Percentiles rank a stretch among this genome's conserved stretches.
phyloP scores from a whole-genome alignment of 2,329 filamentous ascomycete genomes.

The Trichoderma pleuroti region DNA sequence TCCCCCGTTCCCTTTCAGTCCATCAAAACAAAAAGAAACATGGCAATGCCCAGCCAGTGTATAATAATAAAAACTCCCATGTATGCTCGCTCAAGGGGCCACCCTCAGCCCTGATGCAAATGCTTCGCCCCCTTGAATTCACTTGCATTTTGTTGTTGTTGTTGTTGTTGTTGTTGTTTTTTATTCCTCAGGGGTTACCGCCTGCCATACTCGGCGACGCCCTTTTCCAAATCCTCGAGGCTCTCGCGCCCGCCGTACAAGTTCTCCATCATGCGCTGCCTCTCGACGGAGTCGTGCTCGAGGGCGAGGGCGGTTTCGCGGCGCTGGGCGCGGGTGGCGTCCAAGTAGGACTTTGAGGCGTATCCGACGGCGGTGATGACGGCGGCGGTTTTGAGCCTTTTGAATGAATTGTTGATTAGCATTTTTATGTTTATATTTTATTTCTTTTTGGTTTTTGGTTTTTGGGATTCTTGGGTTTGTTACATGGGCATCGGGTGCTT shows the following conservation, averaged over 20 bases:
- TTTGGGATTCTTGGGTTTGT: too few species aligned
- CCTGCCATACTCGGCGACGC: conserved; percentile 45
- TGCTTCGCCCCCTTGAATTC: too few species aligned
- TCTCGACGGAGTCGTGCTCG: conserved; percentile 36
- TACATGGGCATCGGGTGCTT: neutral
- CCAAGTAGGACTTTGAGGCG: conserved; percentile 34
- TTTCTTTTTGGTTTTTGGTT: neutral
- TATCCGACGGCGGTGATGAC: conserved; percentile 34
- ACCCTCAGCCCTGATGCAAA: neutral
- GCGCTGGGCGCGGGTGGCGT: conserved; percentile 29
- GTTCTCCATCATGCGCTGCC: conserved; percentile 42
- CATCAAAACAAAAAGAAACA: neutral
- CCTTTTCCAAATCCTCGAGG: conserved; percentile 46
- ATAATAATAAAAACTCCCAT: neutral
- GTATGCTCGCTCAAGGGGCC: conserved; percentile 7
- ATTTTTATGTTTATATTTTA: neutral
- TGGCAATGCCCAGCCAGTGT: neutral
- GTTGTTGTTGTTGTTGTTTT: too few species aligned
- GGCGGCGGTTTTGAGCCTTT: conserved; percentile 33
- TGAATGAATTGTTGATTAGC: neutral
- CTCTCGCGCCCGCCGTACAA: conserved; percentile 50
- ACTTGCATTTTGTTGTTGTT: too few species aligned
- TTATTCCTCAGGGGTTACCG: too few species aligned
- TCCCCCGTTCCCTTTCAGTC: neutral
- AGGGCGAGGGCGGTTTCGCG: conserved; percentile 30